phyloP scores from a whole-genome alignment of 2,329 filamentous ascomycete genomes.

The Aspergillus sp. region DNA sequence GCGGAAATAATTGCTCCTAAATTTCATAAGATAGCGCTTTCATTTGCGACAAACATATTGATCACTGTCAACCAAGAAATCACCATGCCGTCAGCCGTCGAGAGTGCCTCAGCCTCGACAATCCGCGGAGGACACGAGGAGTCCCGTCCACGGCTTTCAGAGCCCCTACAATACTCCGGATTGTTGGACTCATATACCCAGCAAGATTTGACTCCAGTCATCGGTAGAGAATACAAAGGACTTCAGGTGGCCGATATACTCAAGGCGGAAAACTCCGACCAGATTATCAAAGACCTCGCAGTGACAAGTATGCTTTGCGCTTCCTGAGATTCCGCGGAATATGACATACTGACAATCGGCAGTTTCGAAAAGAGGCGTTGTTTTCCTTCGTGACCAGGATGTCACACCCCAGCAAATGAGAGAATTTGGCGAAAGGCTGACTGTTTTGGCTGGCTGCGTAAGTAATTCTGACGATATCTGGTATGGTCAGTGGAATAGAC shows the following conservation, averaged over 20 bases:
- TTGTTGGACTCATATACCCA: conserved; percentile 41
- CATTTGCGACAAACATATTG: not conserved
- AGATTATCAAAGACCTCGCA: conserved; percentile 64
- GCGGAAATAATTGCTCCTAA: not conserved
- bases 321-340: conserved; percentile 23
- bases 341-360: not conserved
- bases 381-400: conserved; percentile 69
- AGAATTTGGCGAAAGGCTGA: conserved; percentile 49
- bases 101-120: conserved; percentile 8
- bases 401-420: conserved; percentile 64
- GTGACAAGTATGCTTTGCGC: conserved; percentile 58
- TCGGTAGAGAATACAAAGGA: conserved; percentile 43
- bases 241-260: conserved; percentile 54
- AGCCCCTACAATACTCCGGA: conserved; percentile 43
- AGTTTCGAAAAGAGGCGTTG: conserved; percentile 69
- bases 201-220: conserved; percentile 45
- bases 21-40: not conserved
- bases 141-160: conserved; percentile 23
- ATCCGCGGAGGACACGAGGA: conserved; percentile 26
- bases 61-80: not conserved
- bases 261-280: conserved; percentile 61
- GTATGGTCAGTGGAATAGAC: not conserved
- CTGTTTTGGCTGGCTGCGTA: conserved; percentile 46
- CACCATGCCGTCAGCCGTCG: conserved; percentile 22
- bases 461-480: conserved; percentile 4